Evolutionary conservation across 2,329 filamentous ascomycete species (phyloP), one percentile per base, ranked within the genome.

Genomic region (Alternaria viburni): DNA sequence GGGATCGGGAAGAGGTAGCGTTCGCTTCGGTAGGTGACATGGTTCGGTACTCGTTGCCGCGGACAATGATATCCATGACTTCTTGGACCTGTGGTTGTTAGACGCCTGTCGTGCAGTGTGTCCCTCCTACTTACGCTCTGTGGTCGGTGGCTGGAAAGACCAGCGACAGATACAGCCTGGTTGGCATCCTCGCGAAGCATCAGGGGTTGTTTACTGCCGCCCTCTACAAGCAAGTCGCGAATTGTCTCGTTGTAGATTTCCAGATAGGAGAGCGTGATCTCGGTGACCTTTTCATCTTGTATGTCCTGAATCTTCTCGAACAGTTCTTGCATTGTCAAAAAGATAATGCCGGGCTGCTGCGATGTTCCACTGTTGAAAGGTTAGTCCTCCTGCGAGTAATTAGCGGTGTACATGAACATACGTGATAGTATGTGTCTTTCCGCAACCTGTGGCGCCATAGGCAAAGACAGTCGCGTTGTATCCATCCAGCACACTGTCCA

Each of bases 161-260:
- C 96, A 5, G 93, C 87, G 2, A 99, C 96, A 0, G 93, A 96
- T 8, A 99, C 96, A 11, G 92, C 89, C 78, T 97, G 93, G 74
- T 98, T 94, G 61, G 92, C 91, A 83, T 99, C 96, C 81, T 99
- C 96, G 51, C 96, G 91, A 44, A 99, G 86, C 90, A 96, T 97
- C 68, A 99, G 82, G 4, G 93, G 91, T 69, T 89, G 87, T 81
- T 94, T 96, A 81, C 90, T 92, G 41, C 90, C 92, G 23, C 91
- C 91, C 0, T 93, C 91, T n/a, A 96, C 91, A 46, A 99, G 85
- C 74, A 99, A 83, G 82, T 99, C 96, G 56, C 96, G 92, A 74
- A 99, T 99, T 0, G 94, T 97, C 83, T 99, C 96, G 78, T 99
- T 99, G 86, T 99, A 99, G 68, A 99, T 99, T 78, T 99, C 96